These are phyloP conservation scores for Saccharomycopsis schoenii DNA, from an alignment of 805 yeast genomes.

Conservation along the genomic window DNA sequence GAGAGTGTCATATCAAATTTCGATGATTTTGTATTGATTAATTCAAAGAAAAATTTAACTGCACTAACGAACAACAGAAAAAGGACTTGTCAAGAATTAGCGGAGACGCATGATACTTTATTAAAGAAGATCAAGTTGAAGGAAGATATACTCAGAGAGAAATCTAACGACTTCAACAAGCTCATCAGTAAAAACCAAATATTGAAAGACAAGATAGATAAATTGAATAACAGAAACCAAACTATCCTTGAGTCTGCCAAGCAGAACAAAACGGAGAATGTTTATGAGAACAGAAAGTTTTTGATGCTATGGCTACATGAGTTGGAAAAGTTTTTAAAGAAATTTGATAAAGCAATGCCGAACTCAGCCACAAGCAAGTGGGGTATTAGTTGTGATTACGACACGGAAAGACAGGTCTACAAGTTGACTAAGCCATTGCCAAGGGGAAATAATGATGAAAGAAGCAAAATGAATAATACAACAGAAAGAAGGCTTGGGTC, in stretches of 20 bases:
- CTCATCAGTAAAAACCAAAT: background rate
- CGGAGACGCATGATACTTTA: background rate
- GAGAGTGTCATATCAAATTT: conserved; percentile 9
- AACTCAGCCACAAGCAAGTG: background rate
- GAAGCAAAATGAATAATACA: background rate
- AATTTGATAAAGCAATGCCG: background rate
- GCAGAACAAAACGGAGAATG: background rate
- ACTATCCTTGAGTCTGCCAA: background rate
- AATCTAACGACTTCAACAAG: background rate
- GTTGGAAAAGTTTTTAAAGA: background rate
- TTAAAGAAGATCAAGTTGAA: conserved; percentile 1
- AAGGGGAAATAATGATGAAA: background rate
- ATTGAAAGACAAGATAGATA: background rate
- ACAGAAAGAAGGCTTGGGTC: background rate
- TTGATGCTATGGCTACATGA: background rate
- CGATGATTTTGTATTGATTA: conserved; percentile 16
- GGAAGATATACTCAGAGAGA: background rate
- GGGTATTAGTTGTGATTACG: background rate
- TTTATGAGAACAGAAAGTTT: background rate
- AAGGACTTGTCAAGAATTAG: conserved; percentile 1
- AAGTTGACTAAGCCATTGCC: background rate
- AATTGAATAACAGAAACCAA: background rate
- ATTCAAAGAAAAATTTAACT: conserved; percentile 10
- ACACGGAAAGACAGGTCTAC: background rate
- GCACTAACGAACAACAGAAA: conserved; percentile 9